Evolutionary conservation across 345 rosid genomes (phyloP), one percentile per base, ranked within the genome.

Genomic region (Arabis hirsuta): DNA sequence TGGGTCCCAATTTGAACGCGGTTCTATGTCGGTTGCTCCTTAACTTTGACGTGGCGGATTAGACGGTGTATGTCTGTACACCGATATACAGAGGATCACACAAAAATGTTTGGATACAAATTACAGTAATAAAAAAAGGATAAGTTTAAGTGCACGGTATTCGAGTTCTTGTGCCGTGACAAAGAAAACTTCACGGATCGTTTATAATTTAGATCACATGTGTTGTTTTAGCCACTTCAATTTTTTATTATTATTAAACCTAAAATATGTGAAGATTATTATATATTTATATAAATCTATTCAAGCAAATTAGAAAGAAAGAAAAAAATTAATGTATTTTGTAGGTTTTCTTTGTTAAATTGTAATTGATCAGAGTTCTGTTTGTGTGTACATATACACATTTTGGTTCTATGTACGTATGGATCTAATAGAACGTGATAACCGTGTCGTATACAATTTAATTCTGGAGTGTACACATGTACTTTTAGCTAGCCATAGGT

Each of bases 171-270:
- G 53, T 69, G 38, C 71, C 73, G 71, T 76, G 79, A 69, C 75
- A 76, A 57, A 76, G 0, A 29, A 54, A 63, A 47, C 76, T 69
- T 76, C 79, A 76, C 75, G 79, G 79, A 70, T 64, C 76, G 57
- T 55, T 39, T n/a, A 7, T 31, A 51, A 5, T 61, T 50, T 39
- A 69, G 16, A 31, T 74, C 74, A 74, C 78, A 67, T 74, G 78
- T 19, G 42, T 9, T 74, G 41, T 67, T 73, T 32, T 65, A 6
- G 16, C 67, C 42, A 41, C 47, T 31, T 48, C 57, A 12, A 22
- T 4, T 12, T 55, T 34, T 55, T 5, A 55, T 32, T 4, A 45
- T 64, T 34, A 55, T 55, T 34, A 11, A 31, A 55, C 36, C 44
- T 0, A 20, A 32, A 9, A 52, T 9, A 57, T 48, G 31, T 45